A percentile compares a stretch with the other conserved stretches of the same genome.
phyloP scores from a whole-genome alignment of 1,139 yeast genomes.

The Taphrina wiesneri region DNA sequence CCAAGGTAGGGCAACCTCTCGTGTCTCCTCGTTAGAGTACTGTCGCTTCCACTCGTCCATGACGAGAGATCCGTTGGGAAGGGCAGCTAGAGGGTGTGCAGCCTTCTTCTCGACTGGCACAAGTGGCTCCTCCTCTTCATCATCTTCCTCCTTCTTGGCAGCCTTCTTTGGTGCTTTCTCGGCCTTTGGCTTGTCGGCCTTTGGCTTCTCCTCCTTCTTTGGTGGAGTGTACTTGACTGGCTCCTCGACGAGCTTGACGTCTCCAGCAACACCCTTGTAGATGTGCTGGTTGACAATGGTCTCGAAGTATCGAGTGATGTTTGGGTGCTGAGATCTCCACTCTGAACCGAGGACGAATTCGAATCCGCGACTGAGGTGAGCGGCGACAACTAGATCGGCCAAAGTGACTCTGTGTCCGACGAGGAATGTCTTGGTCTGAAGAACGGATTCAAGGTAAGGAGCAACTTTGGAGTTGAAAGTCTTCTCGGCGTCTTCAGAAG shows the following conservation, averaged over 20 bases:
- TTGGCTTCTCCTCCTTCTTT: constrained; percentile 56
- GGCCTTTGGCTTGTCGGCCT: constrained; percentile 42
- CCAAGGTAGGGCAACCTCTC: constrained; percentile 93
- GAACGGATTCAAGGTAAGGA: constrained; percentile 58
- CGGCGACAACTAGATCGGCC: constrained; percentile 76
- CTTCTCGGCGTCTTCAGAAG: constrained; percentile 59
- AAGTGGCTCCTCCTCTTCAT: constrained; percentile 36
- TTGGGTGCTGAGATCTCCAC: constrained; percentile 77
- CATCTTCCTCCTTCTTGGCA: constrained; percentile 32
- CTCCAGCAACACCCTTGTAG: constrained; percentile 52
- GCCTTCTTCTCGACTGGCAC: constrained; percentile 46
- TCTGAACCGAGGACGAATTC: constrained; percentile 66
- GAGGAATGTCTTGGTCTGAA: constrained; percentile 75
- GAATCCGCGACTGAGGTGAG: constrained; percentile 65
- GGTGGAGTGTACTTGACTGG: constrained; percentile 69
- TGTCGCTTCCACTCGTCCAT: constrained; percentile 95
- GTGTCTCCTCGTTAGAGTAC: constrained; percentile 97
- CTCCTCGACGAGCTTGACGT: constrained; percentile 32
- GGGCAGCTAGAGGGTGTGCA: constrained; percentile 86
- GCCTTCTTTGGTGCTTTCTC: constrained; percentile 19
- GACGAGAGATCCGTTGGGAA: constrained; percentile 64
- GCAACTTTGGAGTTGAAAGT: constrained; percentile 49
- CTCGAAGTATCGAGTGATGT: constrained; percentile 80
- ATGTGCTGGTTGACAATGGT: constrained; percentile 64
- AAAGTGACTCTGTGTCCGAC: constrained; percentile 86